A percentile compares a stretch with the other conserved stretches of the same genome.
Conservation (phyloP, 345 rosid genomes). For the Sapria himalayana region DNA sequence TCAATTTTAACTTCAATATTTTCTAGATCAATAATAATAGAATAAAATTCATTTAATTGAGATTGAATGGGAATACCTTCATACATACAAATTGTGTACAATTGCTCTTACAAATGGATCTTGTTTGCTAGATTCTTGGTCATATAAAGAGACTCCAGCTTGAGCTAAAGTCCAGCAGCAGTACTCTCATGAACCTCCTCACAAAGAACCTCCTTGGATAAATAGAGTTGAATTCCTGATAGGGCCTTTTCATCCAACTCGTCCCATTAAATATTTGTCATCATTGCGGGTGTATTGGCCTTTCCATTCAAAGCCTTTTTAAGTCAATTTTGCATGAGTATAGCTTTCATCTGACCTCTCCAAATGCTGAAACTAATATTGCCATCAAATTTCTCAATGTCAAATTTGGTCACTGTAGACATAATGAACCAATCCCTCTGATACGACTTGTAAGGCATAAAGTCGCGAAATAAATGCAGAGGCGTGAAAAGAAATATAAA, state of each 20-base stretch:
- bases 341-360: background rate
- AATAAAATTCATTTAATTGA: background rate
- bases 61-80: too few relatives aligned
- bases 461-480: too few relatives aligned
- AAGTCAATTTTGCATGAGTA: background rate
- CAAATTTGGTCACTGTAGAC: background rate
- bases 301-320: background rate
- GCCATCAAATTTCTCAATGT: slow-evolving; percentile 1
- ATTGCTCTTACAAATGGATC: background rate
- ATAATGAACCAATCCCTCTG: too few relatives aligned
- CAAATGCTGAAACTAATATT: background rate
- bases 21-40: background rate
- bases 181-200: background rate
- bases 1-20: background rate
- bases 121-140: background rate
- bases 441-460: too few relatives aligned
- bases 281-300: background rate
- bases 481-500: too few relatives aligned
- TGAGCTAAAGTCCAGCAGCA: background rate
- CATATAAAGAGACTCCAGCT: background rate
- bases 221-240: background rate
- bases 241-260: background rate
- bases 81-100: background rate
- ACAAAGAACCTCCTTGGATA: background rate
- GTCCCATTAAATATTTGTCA: background rate